Conservation (phyloP, 1,284 basidiomycete genomes). For the Anthracocystis panici-leucophaei region DNA sequence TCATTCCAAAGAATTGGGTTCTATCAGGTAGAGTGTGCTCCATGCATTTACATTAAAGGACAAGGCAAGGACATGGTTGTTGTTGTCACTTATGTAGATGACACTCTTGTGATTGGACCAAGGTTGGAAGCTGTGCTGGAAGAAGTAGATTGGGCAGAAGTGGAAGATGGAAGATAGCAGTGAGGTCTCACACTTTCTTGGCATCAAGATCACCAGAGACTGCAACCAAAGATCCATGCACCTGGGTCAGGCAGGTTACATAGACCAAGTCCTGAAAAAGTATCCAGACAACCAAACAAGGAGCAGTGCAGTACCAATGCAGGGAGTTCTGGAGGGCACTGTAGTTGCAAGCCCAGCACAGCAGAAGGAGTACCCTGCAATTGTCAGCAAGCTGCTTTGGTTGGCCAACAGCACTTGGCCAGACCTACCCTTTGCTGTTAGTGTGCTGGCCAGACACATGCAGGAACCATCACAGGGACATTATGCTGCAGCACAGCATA, state of each 20-base stretch:
- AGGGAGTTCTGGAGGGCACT: no score
- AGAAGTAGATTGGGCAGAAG: conserved; percentile 10
- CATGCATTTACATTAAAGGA: conserved; percentile 10
- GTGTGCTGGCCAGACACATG: conserved; percentile 9
- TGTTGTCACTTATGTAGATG: conserved; percentile 6
- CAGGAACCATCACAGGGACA: conserved; percentile 7
- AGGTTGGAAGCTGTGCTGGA: not conserved
- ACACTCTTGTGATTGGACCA: conserved; percentile 3
- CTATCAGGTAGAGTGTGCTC: conserved; percentile 5
- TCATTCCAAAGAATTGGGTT: conserved; percentile 8
- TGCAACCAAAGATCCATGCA: not conserved
- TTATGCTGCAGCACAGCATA: conserved; percentile 2
- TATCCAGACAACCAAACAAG: no score
- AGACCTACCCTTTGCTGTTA: conserved; percentile 1
- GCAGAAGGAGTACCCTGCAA: no score
- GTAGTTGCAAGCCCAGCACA: no score
- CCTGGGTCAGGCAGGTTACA: no score
- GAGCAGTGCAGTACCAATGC: no score
- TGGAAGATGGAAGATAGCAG: conserved; percentile 13
- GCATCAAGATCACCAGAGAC: conserved; percentile 3
- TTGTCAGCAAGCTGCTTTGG: no score
- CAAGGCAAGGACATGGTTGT: not conserved
- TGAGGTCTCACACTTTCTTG: conserved; percentile 1
- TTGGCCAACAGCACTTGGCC: no score
- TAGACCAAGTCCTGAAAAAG: no score